phyloP scores from a whole-genome alignment of 1,284 basidiomycete genomes.

The Microbotryomycetes sp. region DNA sequence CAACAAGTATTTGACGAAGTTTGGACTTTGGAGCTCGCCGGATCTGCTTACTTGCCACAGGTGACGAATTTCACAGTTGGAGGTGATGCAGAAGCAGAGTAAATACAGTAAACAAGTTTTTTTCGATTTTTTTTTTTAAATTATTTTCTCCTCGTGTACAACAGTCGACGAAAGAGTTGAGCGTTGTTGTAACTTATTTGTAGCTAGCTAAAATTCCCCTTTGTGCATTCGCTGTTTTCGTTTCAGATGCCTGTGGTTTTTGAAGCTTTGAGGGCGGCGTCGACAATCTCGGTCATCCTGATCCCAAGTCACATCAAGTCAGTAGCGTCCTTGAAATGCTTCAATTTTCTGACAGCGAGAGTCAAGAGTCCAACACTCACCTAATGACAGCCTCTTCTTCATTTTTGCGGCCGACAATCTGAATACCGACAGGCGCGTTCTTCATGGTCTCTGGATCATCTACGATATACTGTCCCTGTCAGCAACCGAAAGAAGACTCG shows the following conservation, averaged over 20 bases:
- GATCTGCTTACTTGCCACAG: conserved; percentile 26
- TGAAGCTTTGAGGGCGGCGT: background rate
- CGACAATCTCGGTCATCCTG: background rate
- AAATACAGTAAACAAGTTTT: no score
- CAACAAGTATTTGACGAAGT: conserved; percentile 22
- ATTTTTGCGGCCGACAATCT: conserved; percentile 59
- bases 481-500: background rate
- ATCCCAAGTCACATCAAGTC: no score
- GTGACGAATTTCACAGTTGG: conserved; percentile 19
- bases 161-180: no score
- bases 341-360: no score
- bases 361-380: no score
- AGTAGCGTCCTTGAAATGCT: no score
- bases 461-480: conserved; percentile 33
- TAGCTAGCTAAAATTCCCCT: no score
- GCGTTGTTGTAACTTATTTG: no score
- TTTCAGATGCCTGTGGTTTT: no score
- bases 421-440: conserved; percentile 60
- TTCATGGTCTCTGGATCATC: conserved; percentile 54
- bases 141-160: no score
- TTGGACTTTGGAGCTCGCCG: conserved; percentile 20
- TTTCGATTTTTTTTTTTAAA: no score
- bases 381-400: conserved; percentile 55
- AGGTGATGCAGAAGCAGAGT: background rate
- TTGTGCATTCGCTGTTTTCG: no score